phyloP scores from a whole-genome alignment of 306 rosid species.

The Lathyrus oleraceus region DNA sequence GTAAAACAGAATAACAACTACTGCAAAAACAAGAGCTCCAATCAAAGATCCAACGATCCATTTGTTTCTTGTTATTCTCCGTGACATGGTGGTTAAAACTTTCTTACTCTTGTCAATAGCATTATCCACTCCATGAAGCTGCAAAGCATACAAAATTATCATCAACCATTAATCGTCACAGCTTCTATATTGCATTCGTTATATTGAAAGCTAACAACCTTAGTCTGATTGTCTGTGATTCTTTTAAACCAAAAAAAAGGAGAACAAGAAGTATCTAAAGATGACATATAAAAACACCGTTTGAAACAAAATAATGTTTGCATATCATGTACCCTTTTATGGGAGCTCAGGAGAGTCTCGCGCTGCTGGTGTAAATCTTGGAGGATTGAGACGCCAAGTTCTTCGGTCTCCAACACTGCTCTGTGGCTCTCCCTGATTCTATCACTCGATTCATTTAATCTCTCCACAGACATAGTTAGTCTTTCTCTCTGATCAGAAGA shows the following conservation, averaged over 20 bases:
- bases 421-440: slow-evolving; percentile 76
- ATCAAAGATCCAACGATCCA: slow-evolving; percentile 69
- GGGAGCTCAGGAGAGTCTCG: slow-evolving; percentile 81
- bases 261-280: slow-evolving; percentile 13
- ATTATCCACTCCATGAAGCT: slow-evolving; percentile 82
- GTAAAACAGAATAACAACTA: slow-evolving; percentile 55
- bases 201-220: slow-evolving; percentile 9
- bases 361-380: slow-evolving; percentile 89
- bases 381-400: slow-evolving; percentile 78
- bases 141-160: slow-evolving; percentile 40
- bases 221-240: slow-evolving; percentile 19
- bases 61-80: slow-evolving; percentile 78
- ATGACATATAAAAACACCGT: background rate
- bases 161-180: slow-evolving; percentile 28
- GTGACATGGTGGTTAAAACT: slow-evolving; percentile 69
- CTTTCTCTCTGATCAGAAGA: slow-evolving; percentile 79
- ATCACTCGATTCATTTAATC: slow-evolving; percentile 66
- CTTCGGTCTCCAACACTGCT: slow-evolving; percentile 79
- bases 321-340: slow-evolving; percentile 54
- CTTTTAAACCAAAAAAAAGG: slow-evolving; percentile 2
- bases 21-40: slow-evolving; percentile 74
- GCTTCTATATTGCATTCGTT: slow-evolving; percentile 7
- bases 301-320: slow-evolving; percentile 19
- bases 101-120: slow-evolving; percentile 91
- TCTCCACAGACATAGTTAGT: slow-evolving; percentile 77